These are phyloP conservation scores for Serendipita sp. DNA, from an alignment of 768 basidiomycete genomes.

Conservation along the genomic window DNA sequence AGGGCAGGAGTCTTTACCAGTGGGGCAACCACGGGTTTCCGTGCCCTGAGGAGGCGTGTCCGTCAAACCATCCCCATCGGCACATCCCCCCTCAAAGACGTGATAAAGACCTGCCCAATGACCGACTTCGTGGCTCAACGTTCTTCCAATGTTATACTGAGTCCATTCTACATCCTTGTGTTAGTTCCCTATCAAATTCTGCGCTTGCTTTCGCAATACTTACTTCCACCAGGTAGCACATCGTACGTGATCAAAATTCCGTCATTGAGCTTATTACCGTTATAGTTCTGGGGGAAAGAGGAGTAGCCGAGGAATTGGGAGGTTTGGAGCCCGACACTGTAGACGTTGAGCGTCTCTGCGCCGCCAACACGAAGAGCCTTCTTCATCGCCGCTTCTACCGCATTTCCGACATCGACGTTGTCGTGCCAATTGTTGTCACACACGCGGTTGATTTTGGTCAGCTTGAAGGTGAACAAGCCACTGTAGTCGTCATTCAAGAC, in stretches of 20 bases:
- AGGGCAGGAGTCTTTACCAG: slow-evolving; percentile 22
- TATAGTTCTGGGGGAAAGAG: slow-evolving; percentile 34
- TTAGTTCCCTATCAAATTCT: too few relatives aligned
- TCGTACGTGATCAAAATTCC: slow-evolving; percentile 27
- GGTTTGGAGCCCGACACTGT: not conserved
- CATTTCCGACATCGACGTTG: too few relatives aligned
- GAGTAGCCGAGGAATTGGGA: slow-evolving; percentile 22
- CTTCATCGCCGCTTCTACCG: too few relatives aligned
- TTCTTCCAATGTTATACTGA: slow-evolving; percentile 12
- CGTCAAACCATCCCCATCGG: slow-evolving; percentile 14
- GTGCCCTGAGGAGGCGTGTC: slow-evolving; percentile 17
- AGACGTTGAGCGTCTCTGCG: not conserved
- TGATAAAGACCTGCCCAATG: slow-evolving; percentile 28
- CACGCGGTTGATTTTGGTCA: too few relatives aligned
- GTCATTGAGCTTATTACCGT: slow-evolving; percentile 28
- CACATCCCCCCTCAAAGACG: slow-evolving; percentile 25
- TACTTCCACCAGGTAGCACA: slow-evolving; percentile 25
- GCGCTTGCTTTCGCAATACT: too few relatives aligned
- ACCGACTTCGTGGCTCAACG: slow-evolving; percentile 26
- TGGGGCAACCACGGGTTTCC: slow-evolving; percentile 22
- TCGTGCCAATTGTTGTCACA: too few relatives aligned
- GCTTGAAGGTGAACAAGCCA: too few relatives aligned
- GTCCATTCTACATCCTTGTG: too few relatives aligned
- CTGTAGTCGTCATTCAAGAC: too few relatives aligned
- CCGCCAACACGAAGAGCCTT: not conserved